Conservation (phyloP, 2,329 filamentous ascomycete species). For the Colletotrichum sp. region DNA sequence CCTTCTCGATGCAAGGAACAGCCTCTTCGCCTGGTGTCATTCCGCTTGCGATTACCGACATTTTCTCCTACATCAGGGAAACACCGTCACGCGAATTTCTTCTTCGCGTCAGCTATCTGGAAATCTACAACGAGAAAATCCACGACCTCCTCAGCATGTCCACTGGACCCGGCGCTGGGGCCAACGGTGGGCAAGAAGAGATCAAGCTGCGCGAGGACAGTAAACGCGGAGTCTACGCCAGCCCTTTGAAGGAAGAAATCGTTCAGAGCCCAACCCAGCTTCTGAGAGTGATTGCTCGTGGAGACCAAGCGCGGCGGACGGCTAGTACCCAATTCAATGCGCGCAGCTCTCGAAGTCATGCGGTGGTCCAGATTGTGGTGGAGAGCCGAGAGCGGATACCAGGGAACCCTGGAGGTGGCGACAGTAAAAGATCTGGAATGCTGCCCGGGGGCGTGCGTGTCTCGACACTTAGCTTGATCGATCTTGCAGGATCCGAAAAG, state of each 20-base stretch:
- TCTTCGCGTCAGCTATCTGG: constrained; percentile 93
- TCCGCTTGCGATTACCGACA: constrained; percentile 95
- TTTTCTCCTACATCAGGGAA: constrained; percentile 98
- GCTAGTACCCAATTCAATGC: constrained; percentile 97
- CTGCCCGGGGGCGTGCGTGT: constrained; percentile 90
- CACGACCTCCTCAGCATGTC: constrained; percentile 88
- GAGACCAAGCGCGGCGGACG: constrained; percentile 87
- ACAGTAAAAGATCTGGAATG: constrained; percentile 72
- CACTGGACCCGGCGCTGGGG: constrained; percentile 59
- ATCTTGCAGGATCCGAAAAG: constrained; percentile 94
- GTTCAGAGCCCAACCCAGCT: constrained; percentile 97
- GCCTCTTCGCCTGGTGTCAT: constrained; percentile 96
- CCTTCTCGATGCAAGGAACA: constrained; percentile 99
- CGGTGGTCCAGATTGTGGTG: constrained; percentile 97
- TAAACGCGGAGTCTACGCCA: constrained; percentile 96
- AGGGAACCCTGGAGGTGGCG: constrained; percentile 47
- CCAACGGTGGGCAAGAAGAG: constrained; percentile 74
- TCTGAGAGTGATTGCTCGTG: constrained; percentile 90
- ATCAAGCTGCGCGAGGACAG: constrained; percentile 97
- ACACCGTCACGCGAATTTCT: constrained; percentile 94
- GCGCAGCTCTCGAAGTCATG: constrained; percentile 95
- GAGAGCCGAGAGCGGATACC: constrained; percentile 90
- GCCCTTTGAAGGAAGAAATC: constrained; percentile 95
- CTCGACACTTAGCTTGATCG: constrained; percentile 93
- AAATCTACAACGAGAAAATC: constrained; percentile 99